A percentile compares a stretch with the other conserved stretches of the same genome.
Evolutionary conservation across 2,329 filamentous ascomycete genomes (phyloP).

Genomic region (Aspergillus hortae): DNA sequence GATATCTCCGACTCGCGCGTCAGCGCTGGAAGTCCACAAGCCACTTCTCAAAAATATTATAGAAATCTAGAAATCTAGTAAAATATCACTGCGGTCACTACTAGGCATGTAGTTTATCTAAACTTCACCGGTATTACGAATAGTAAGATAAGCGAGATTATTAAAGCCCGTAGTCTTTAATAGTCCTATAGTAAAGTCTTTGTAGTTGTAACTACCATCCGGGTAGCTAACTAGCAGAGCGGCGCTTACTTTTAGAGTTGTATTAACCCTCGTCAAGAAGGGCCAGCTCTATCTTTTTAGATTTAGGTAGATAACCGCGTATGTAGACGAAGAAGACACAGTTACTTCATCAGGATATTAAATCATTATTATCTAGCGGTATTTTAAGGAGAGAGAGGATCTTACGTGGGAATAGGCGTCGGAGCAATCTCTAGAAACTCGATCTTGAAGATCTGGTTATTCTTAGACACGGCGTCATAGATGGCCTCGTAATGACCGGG

Average conservation of each 20-base stretch:
- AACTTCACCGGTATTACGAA: conserved; percentile 9
- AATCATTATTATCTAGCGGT: neutral
- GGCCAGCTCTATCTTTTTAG: conserved; percentile 13
- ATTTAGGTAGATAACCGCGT: conserved; percentile 9
- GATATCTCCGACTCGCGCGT: conserved; percentile 10
- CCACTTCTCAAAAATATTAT: conserved; percentile 11
- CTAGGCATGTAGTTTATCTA: conserved; percentile 12
- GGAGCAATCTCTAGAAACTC: conserved; percentile 2
- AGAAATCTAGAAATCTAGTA: conserved; percentile 12
- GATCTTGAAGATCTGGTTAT: conserved; percentile 7
- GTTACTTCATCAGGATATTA: conserved; percentile 6
- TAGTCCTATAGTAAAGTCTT: conserved; percentile 4
- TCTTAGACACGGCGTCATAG: conserved; percentile 10
- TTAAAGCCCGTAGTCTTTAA: conserved; percentile 10
- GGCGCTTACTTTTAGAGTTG: conserved; percentile 9
- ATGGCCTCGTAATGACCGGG: conserved; percentile 11
- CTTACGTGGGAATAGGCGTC: neutral
- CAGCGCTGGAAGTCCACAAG: conserved; percentile 13
- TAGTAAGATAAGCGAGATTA: conserved; percentile 7
- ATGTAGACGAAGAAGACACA: conserved; percentile 13
- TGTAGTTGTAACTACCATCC: conserved; percentile 5
- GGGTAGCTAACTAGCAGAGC: conserved; percentile 7
- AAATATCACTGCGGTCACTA: conserved; percentile 9
- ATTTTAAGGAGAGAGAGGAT: neutral
- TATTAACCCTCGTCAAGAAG: too few relatives aligned